A percentile compares a stretch with the other conserved stretches of the same genome.
Conservation (phyloP, 2,329 filamentous ascomycete genomes). For the Microascus cirrosus region DNA sequence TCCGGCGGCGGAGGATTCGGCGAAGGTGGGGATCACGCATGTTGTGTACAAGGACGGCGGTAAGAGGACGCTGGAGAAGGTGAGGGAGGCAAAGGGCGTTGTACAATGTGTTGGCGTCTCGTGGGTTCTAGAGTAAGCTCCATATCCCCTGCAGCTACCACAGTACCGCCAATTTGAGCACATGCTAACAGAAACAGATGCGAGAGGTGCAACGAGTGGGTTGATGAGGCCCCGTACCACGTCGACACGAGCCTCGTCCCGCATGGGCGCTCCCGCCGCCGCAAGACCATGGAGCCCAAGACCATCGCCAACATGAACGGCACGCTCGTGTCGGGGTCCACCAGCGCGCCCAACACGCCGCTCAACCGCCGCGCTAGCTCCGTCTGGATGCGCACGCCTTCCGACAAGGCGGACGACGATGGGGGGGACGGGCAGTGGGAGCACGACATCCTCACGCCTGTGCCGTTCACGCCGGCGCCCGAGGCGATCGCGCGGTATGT, state of each 20-base stretch:
- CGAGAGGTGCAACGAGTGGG: conserved; percentile 64
- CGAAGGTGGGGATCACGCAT: conserved; percentile 69
- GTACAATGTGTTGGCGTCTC: conserved; percentile 80
- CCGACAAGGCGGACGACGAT: conserved; percentile 23
- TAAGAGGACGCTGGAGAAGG: conserved; percentile 70
- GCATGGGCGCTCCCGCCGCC: conserved; percentile 58
- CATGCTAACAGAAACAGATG: conserved; percentile 36
- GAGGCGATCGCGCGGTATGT: conserved; percentile 42
- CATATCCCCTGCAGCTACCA: not conserved
- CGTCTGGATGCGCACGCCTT: conserved; percentile 43
- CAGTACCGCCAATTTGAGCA: conserved; percentile 14
- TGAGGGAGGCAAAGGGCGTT: conserved; percentile 57
- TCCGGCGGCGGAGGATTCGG: conserved; percentile 29
- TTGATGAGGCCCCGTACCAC: conserved; percentile 59
- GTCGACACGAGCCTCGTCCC: conserved; percentile 58
- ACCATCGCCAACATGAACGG: conserved; percentile 59
- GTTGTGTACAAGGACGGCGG: conserved; percentile 85
- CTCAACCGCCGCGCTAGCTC: conserved; percentile 41
- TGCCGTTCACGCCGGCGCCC: conserved; percentile 47
- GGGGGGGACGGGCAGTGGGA: conserved; percentile 23
- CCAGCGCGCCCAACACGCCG: conserved; percentile 33
- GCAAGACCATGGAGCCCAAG: conserved; percentile 74
- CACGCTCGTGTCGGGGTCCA: conserved; percentile 31
- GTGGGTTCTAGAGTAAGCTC: conserved; percentile 77
- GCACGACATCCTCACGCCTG: conserved; percentile 36